Base-by-base conservation (phyloP, 495 filamentous ascomycete genomes). In the Neurospora sp. region DNA sequence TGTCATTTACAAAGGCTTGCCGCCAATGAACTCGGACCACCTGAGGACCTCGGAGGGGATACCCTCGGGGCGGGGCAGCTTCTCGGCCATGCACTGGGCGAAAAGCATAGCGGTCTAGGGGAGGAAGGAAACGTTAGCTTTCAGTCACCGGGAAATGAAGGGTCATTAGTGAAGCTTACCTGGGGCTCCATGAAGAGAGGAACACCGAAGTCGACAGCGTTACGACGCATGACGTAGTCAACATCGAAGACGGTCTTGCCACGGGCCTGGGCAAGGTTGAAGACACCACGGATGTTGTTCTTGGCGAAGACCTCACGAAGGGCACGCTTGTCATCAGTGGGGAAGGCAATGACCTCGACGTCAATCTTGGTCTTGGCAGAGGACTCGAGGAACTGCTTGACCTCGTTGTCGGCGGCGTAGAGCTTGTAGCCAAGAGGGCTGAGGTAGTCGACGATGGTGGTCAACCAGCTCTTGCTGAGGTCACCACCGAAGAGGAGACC, bases 131-230 rank as follows among this genome's bases (percentile, higher is more conserved):
- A 37, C 44, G 69, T 80, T 76, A 80, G 78, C 79, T 73, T 74
- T 77, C 38, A 41, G 44, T 47, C 35, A 59, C 9, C 65, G 20
- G 37, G 27, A 71, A 35, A 59, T 73, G 39, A 27, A 38, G 68
- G 38, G 65, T 45, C 39, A 37, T 20, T 44, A 61, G 37, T 20
- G 68, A 45, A 41, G 83, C 90, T 86, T 86, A 97, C 95, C 92
- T 96, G 96, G 27, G 96, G 95, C 84, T 99, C 96, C 94, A 98
- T 98, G 82, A 98, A 99, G 73, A 98, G 85, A 44, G 96, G 96
- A 31, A 98, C 94, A 71, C 94, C 94, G 81, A 99, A 99, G 84
- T 99, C 96, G 53, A 99, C 96, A 18, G 95, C 96, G 79, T 99
- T 97, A 77, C 96, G 90, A 75, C 96, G 90, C 96, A 98, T 99